Evolutionary conservation across 768 basidiomycete genomes (phyloP).

Genomic region (Termitomyces sp.): DNA sequence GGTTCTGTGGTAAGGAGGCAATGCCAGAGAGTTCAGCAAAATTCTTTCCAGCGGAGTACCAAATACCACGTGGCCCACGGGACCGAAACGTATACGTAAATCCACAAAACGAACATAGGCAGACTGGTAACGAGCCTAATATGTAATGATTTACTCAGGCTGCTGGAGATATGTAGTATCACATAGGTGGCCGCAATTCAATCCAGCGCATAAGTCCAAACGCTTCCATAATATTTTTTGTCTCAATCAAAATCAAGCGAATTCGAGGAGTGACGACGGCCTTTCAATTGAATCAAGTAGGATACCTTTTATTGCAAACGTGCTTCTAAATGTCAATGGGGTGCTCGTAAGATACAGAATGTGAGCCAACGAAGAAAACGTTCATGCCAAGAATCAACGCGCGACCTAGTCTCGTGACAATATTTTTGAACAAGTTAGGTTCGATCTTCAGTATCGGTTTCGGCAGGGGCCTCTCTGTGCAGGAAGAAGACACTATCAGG

Average conservation of each 20-base stretch:
- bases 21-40: neutral
- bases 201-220: neutral
- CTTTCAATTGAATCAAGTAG: neutral
- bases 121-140: too few species aligned
- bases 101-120: too few species aligned
- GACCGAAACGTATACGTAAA: too few species aligned
- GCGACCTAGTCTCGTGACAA: neutral
- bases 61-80: constrained; percentile 7
- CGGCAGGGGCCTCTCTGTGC: constrained; percentile 75
- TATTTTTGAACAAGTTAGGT: neutral
- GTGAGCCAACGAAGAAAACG: neutral
- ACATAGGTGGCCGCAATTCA: neutral
- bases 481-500: constrained; percentile 24
- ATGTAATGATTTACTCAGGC: too few species aligned
- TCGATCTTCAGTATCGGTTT: constrained; percentile 21
- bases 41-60: constrained; percentile 11
- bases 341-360: neutral
- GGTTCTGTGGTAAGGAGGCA: constrained; percentile 6
- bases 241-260: neutral
- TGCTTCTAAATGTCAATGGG: neutral
- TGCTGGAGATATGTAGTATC: too few species aligned
- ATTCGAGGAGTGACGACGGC: neutral
- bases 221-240: too few species aligned
- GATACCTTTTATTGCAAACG: neutral
- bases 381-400: neutral